Conservation (phyloP, 2,329 filamentous ascomycete species). For the Penicillium freii region DNA sequence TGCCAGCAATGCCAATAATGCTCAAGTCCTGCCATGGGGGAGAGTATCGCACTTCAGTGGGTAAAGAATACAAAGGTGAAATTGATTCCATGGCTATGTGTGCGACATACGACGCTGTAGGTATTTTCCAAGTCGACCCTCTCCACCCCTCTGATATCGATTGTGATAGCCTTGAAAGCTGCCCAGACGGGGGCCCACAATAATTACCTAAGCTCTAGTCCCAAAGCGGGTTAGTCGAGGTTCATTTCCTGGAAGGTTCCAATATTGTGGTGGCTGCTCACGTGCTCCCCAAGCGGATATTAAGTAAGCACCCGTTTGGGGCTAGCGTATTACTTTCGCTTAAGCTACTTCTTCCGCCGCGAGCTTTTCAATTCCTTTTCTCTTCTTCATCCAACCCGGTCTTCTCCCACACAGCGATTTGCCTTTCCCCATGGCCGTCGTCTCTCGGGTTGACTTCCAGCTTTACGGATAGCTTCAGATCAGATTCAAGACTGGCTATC, state of each 20-base stretch:
- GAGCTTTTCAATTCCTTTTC: constrained; percentile 24
- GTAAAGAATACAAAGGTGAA: constrained; percentile 37
- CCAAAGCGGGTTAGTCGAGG: neutral
- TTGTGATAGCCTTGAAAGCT: neutral
- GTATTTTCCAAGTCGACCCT: neutral
- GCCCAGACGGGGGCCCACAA: neutral
- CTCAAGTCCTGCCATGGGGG: constrained; percentile 95
- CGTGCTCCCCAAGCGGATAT: neutral
- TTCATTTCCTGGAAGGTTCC: neutral
- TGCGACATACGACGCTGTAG: neutral
- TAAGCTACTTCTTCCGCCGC: constrained; percentile 17
- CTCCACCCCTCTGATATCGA: constrained; percentile 5
- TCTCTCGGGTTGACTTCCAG: constrained; percentile 33
- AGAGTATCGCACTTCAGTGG: constrained; percentile 67
- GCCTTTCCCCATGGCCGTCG: constrained; percentile 35
- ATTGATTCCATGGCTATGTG: constrained; percentile 36
- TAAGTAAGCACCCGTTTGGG: constrained; percentile 9
- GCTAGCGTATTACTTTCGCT: constrained; percentile 29
- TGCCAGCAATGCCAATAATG: constrained; percentile 94
- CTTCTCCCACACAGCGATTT: constrained; percentile 23
- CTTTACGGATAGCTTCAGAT: constrained; percentile 33
- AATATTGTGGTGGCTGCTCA: neutral
- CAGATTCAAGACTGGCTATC: constrained; percentile 18
- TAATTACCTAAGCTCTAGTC: constrained; percentile 3
- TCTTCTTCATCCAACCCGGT: constrained; percentile 16